phyloP scores from a whole-genome alignment of 2,329 filamentous ascomycete genomes.

The Penicillium sp. region DNA sequence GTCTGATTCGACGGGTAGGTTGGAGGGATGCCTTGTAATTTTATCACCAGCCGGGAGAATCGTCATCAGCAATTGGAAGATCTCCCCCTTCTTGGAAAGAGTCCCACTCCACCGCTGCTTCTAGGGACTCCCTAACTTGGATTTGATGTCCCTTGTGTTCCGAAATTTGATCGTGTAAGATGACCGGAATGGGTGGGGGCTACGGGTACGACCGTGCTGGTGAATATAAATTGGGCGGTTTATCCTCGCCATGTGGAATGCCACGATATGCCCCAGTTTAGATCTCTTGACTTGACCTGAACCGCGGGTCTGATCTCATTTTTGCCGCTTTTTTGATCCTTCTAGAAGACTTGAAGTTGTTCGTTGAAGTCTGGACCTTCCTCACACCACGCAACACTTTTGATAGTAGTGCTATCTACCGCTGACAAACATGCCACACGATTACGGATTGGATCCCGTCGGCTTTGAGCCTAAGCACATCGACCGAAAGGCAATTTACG shows the following conservation, averaged over 20 bases:
- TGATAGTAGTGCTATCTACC: background rate
- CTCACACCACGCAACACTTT: background rate
- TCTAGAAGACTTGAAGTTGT: constrained; percentile 1
- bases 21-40: background rate
- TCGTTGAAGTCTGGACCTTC: background rate
- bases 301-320: background rate
- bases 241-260: constrained; percentile 15
- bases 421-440: constrained; percentile 18
- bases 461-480: constrained; percentile 57
- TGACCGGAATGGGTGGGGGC: background rate
- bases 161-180: background rate
- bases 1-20: constrained; percentile 21
- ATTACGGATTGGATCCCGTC: constrained; percentile 17
- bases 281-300: constrained; percentile 1
- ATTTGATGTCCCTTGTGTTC: constrained; percentile 5
- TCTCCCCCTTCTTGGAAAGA: constrained; percentile 14
- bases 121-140: background rate
- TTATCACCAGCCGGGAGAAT: constrained; percentile 7
- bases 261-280: constrained; percentile 25
- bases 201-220: background rate
- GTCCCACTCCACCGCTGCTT: constrained; percentile 4
- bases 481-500: constrained; percentile 72
- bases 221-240: constrained; percentile 21
- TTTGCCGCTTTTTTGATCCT: constrained; percentile 1
- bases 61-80: constrained; percentile 13